Conservation (phyloP, 2,329 filamentous ascomycete species). For the Talaromyces sp. region DNA sequence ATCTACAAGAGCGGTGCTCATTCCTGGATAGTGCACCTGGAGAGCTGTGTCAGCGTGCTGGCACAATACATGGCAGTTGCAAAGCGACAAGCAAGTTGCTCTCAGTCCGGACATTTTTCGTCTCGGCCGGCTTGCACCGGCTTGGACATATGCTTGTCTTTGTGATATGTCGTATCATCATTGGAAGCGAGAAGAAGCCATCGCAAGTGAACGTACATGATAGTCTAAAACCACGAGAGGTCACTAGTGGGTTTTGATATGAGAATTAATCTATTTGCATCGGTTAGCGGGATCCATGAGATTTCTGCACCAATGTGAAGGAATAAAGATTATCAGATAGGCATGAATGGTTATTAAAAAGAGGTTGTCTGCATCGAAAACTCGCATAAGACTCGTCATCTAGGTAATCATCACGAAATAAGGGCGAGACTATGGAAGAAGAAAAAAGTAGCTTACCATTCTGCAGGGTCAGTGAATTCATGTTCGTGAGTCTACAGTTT, state of each 20-base stretch:
- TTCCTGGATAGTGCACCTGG: background rate
- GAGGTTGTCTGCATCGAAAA: constrained; percentile 56
- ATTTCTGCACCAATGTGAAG: constrained; percentile 6
- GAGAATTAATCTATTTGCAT: constrained; percentile 1
- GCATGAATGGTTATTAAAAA: constrained; percentile 56
- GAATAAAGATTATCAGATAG: constrained; percentile 37
- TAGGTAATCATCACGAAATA: constrained; percentile 47
- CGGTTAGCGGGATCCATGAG: constrained; percentile 15
- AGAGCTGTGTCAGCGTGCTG: constrained; percentile 1
- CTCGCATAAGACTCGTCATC: constrained; percentile 62
- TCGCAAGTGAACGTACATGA: constrained; percentile 22
- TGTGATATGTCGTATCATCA: constrained; percentile 80
- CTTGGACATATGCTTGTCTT: constrained; percentile 99
- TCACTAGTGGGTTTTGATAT: background rate
- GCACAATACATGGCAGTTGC: constrained; percentile 1
- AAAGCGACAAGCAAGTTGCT: constrained; percentile 19
- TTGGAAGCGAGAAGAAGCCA: constrained; percentile 26
- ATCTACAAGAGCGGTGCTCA: background rate
- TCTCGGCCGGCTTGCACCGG: constrained; percentile 42
- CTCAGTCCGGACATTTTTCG: constrained; percentile 48
- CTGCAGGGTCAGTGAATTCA: background rate
- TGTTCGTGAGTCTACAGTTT: background rate
- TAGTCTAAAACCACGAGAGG: background rate
- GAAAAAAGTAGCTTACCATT: constrained; percentile 9
- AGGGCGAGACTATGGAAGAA: constrained; percentile 7